These are phyloP conservation scores for Austroboletus novae-zelandiae DNA, from an alignment of 1,284 basidiomycete genomes.

Conservation along the genomic window DNA sequence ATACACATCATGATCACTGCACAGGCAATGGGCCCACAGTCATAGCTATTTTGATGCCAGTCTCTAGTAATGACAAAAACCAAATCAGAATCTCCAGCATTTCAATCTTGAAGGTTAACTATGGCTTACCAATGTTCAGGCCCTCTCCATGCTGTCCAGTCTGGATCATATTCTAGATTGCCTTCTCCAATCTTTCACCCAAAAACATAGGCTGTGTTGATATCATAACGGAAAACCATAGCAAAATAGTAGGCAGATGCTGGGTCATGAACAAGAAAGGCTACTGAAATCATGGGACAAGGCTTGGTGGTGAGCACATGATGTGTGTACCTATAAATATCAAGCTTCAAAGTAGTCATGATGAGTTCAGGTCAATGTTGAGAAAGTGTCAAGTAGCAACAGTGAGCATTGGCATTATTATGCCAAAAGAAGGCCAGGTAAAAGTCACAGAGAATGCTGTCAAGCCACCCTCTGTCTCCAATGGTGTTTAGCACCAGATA, in stretches of 20 bases:
- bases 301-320: background rate
- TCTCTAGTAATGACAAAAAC: background rate
- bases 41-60: slow-evolving; percentile 14
- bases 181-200: background rate
- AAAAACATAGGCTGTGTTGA: slow-evolving; percentile 1
- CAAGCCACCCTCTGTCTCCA: background rate
- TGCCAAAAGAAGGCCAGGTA: background rate
- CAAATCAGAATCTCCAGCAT: background rate
- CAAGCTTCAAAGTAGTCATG: background rate
- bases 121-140: slow-evolving; percentile 4
- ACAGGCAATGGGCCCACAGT: slow-evolving; percentile 6
- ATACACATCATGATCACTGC: slow-evolving; percentile 1
- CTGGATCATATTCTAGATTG: background rate
- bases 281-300: background rate
- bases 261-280: background rate
- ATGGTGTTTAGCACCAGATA: background rate
- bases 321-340: background rate
- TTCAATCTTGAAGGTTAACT: slow-evolving; percentile 7
- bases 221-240: slow-evolving; percentile 4
- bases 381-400: background rate
- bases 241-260: slow-evolving; percentile 7
- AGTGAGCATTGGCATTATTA: background rate
- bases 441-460: background rate
- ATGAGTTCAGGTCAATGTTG: background rate
- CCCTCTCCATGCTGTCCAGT: slow-evolving; percentile 6